Evolutionary conservation across 208 protist species (phyloP), one percentile per base, ranked within the genome.

Genomic region (Leptomonas seymouri): DNA sequence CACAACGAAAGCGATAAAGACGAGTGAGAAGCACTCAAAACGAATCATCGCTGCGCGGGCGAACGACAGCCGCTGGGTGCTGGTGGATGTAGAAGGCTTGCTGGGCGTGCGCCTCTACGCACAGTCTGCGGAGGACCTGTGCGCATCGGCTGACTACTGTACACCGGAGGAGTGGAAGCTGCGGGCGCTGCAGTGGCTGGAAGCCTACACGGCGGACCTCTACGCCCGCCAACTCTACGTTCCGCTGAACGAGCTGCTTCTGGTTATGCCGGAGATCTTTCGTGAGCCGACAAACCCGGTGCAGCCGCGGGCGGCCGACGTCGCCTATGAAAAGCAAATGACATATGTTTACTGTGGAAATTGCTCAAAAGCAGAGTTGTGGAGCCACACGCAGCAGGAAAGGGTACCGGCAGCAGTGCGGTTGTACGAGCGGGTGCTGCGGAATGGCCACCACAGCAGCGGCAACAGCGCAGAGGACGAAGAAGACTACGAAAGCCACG

Each of bases 101-200:
- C 50, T 62, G 16, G 71, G 71, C n/a, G 65, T 71, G 18, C 58
- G 65, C 16, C 56, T 77, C 23, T 58, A 71, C 56, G 23, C 64
- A 9, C 41, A 62, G 49, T 36, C 34, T 12, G 25, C 48, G 14
- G 44, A 51, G 23, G 71, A 76, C 27, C 20, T 60, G 48, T 65
- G 27, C 18, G 16, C 23, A 27, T 34, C 46, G 0, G 42, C 54
- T 20, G 56, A 60, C 61, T 53, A 58, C 27, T 87, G 78, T 59
- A 48, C 61, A 1, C 77, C 82, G 14, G 76, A 69, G 45, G 67
- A 87, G 56, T 96, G 91, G 89, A 85, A 88, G 73, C 58, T 89
- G 70, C 85, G 88, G 8, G 82, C 88, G 21, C 71, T 91, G 56
- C 91, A 96, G 75, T 94, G 88, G 89, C 72, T 96, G 16, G 88